A percentile compares a stretch with the other conserved stretches of the same genome.
Conservation (phyloP, 768 basidiomycete species). For the Phlebiopsis gigantea region DNA sequence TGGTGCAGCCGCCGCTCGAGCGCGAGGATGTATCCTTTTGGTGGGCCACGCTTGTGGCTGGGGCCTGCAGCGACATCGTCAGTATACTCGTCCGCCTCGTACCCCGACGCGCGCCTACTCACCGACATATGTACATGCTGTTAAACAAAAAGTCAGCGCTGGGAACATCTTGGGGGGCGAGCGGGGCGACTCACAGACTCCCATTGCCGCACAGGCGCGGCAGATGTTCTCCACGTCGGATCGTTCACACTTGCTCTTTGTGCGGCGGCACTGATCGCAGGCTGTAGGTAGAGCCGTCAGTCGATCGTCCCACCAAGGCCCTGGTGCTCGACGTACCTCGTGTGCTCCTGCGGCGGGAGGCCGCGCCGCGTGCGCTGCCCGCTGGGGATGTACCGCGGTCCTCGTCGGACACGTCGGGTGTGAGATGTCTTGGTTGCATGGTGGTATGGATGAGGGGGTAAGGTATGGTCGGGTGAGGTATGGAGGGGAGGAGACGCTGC, state of each 20-base stretch:
- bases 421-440: slow-evolving; percentile 20
- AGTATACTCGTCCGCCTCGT: neutral
- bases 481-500: neutral
- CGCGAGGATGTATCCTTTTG: slow-evolving; percentile 38
- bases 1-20: slow-evolving; percentile 39
- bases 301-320: neutral
- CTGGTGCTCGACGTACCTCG: slow-evolving; percentile 16
- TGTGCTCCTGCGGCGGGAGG: slow-evolving; percentile 20
- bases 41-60: slow-evolving; percentile 29
- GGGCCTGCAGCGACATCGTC: slow-evolving; percentile 13
- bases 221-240: slow-evolving; percentile 21
- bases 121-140: slow-evolving; percentile 26
- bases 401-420: slow-evolving; percentile 24
- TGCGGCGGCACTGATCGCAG: slow-evolving; percentile 34
- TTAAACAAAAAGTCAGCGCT: neutral
- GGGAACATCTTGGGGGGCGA: neutral
- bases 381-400: slow-evolving; percentile 15
- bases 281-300: slow-evolving; percentile 16
- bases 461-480: neutral
- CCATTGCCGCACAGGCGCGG: slow-evolving; percentile 25
- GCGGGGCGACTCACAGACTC: slow-evolving; percentile 18
- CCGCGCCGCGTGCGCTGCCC: slow-evolving; percentile 4
- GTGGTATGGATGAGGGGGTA: neutral
- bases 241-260: slow-evolving; percentile 33
- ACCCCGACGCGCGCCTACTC: neutral